Base-by-base conservation (phyloP, 169 alveolate species). In the Plasmodium yoelii region DNA sequence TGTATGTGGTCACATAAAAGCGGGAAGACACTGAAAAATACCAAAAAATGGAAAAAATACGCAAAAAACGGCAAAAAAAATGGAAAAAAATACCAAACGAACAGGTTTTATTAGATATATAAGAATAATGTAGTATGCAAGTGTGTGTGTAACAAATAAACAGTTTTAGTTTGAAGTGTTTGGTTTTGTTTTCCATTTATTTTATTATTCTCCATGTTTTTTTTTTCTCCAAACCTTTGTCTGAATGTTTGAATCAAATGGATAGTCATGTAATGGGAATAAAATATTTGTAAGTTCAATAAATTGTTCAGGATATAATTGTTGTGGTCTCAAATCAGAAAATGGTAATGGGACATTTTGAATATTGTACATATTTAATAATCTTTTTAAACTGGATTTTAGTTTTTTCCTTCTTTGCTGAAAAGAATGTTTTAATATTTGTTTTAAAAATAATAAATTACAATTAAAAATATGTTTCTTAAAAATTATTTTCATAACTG, bases 321-420 rank as follows among this genome's bases (percentile, higher is more conserved):
- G 93, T 73, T 92, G 95, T n/a, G 95, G 95, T 13, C 96, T 73
- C 15, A 86, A 39, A 22, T 94, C 87, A 44, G 71, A 74, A 24
- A 92, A 71, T n/a, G 65, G 65, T 9, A 67, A 68, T 3, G 96
- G 95, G 2, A 92, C 47, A 42, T 86, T 47, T 19, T 77, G 24
- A 19, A 73, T 69, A 46, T 88, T 75, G 59, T 80, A 77, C 72
- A 92, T 86, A 39, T 55, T 56, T 44, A 94, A 64, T 44, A 92
- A 22, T 5, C 34, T 18, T 57, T 80, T 73, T 70, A 94, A 74
- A 72, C 96, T 94, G 9, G 94, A 69, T 82, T 90, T 94, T 28
- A 94, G 64, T 75, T 86, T 92, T 61, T 94, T 94, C 56, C 95
- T 90, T 68, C 87, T 87, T 60, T 92, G 94, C 39, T 87, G 90